phyloP scores from a whole-genome alignment of 768 basidiomycete species.

The Pleurotus sapidus region DNA sequence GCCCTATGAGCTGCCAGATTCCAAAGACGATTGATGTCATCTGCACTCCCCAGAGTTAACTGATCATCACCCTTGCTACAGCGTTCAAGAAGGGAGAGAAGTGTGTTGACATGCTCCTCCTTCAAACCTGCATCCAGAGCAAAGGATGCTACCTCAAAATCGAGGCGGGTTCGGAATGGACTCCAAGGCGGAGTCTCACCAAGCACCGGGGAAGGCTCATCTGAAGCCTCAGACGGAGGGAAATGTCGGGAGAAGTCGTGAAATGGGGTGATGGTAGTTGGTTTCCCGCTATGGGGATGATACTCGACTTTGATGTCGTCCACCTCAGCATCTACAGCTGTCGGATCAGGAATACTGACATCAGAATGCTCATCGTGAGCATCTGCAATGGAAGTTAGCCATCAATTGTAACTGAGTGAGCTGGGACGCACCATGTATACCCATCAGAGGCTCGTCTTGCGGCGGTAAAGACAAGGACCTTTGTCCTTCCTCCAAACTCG shows the following conservation, averaged over 20 bases:
- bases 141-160: slow-evolving; percentile 26
- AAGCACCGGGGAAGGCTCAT: not conserved
- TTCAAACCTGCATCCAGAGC: slow-evolving; percentile 18
- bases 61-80: not conserved
- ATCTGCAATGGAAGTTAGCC: no score
- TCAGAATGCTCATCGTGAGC: no score
- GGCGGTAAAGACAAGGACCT: no score
- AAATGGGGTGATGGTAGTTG: slow-evolving; percentile 4
- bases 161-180: slow-evolving; percentile 19
- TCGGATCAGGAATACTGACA: no score
- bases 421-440: no score
- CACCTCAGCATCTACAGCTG: no score
- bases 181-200: slow-evolving; percentile 17
- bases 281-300: slow-evolving; percentile 16
- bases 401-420: no score
- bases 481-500: no score
- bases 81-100: slow-evolving; percentile 16
- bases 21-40: slow-evolving; percentile 17
- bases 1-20: slow-evolving; percentile 7
- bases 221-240: not conserved
- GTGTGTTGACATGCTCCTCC: slow-evolving; percentile 11
- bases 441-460: no score
- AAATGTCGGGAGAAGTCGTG: no score
- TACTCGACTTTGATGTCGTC: slow-evolving; percentile 19
- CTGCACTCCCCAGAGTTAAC: slow-evolving; percentile 10